Evolutionary conservation across 2,329 filamentous ascomycete genomes (phyloP), one percentile per base, ranked within the genome.

Genomic region (Fusarium tuaranense): DNA sequence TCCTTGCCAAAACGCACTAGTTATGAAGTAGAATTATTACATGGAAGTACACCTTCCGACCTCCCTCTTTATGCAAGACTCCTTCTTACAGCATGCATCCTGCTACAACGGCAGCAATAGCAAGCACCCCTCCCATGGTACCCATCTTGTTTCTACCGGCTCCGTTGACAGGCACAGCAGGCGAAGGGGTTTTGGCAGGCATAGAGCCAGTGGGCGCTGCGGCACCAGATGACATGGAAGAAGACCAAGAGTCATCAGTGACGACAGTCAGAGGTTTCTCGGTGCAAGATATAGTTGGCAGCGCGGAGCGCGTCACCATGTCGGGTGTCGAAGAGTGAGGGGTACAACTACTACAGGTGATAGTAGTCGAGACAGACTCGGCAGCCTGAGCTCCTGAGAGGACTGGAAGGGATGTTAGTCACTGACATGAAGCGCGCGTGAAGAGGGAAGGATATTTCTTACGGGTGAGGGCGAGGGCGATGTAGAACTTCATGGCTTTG

Each of bases 401-500:
- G 7, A 67, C 73, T 76, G 2, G 3, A 4, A 32, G 25, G 25
- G 4, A 7, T 12, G 18, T 76, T 48, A 71, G 64, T 12, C 1
- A 16, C 5, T 7, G 3, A 0, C 5, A 7, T 8, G 3, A 10
- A 12, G 1, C 9, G 8, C 5, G 3, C 5, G 18, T 13, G n/a
- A 7, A n/a, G 3, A 14, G 3, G n/a, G 38, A 34, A 20, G 10
- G 30, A 10, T 32, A n/a, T 38, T 2, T 13, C 61, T 68, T 75
- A 74, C 73, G 25, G 6, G 73, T 39, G 8, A 76, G 51, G 44
- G 65, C 39, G 9, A 61, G 65, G 36, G 62, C 41, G 18, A 68
- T 13, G 39, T 20, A 57, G 8, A 76, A 72, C 68, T 76, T 74
- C 73, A 76, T 76, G 22, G n/a, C 71, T 69, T 44, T 18, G 38